Base-by-base conservation (phyloP, 768 basidiomycete genomes). In the Neoboletus subvelutipes region DNA sequence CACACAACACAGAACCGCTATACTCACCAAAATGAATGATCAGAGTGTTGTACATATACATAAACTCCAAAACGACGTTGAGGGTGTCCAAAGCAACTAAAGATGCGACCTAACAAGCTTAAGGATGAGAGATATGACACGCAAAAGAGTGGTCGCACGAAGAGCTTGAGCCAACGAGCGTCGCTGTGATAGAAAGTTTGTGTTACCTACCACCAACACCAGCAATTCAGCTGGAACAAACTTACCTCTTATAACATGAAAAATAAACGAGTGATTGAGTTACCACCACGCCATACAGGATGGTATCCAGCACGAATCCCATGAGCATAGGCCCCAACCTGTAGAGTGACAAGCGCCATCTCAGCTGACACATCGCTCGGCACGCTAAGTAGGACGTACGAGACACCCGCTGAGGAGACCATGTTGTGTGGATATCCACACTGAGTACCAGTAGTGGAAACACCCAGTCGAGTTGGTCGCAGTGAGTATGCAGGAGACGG, bases 281-380 rank as follows among this genome's bases (percentile, higher is more conserved):
- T 33, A 74, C 51, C 60, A 75, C 64, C 3, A 66, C 65, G 31
- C 76, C 76, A 54, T 66, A 75, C 46, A 77, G 55, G 34, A 73
- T 64, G 26, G 69, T 56, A 58, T 77, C 73, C 46, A 76, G 61
- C 41, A 72, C 62, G 33, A 73, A 61, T 39, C 76, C 76, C 37
- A 71, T 54, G 47, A 77, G 68, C 45, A 73, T 61, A 2, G 76
- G 76, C 6, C 76, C 76, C 49, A 70, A 62, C 31, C 70, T 75
- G 58, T 18, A 24, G 55, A 39, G 13, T 15, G 29, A 40, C 13
- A 47, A 17, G 47, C 41, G 17, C 36, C 1, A 45, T 51, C 17
- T 55, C 33, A 57, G 50, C 43, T 13, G 9, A 31, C 9, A 43
- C 49, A 18, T 11, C 2, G 2, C 4, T 31, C 11, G 2, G 3